phyloP scores from a whole-genome alignment of 2,329 filamentous ascomycete genomes.

The Sporothrix variecibatus region DNA sequence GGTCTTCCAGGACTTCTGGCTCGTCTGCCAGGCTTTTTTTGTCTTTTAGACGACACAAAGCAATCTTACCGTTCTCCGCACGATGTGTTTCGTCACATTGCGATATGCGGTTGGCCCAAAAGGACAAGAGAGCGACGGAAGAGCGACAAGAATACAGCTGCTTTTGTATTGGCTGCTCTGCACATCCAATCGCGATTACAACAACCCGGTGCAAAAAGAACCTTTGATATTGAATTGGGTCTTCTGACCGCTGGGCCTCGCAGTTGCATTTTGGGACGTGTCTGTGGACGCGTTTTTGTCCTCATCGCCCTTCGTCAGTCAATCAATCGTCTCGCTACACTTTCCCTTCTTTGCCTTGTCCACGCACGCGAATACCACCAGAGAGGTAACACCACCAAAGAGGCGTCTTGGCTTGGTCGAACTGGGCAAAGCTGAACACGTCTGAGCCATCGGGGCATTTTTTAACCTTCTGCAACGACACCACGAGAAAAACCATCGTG shows the following conservation, averaged over 20 bases:
- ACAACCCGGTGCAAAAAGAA: not conserved
- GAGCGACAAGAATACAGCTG: no score
- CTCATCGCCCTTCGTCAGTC: not conserved
- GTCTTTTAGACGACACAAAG: slow-evolving; percentile 9
- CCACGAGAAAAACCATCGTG: not conserved
- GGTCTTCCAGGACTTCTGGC: not conserved
- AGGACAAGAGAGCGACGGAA: not conserved
- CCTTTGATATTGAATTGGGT: not conserved
- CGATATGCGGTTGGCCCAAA: slow-evolving; percentile 5
- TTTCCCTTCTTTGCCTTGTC: not conserved
- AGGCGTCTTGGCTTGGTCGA: not conserved
- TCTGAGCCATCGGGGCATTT: not conserved
- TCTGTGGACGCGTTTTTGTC: not conserved
- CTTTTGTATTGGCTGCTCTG: no score
- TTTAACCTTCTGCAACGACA: not conserved
- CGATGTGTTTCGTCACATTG: slow-evolving; percentile 21
- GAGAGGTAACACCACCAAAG: not conserved
- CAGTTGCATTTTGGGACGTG: not conserved
- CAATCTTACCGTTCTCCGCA: slow-evolving; percentile 22
- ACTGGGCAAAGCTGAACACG: not conserved
- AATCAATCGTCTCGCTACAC: slow-evolving; percentile 3
- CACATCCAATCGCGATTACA: not conserved
- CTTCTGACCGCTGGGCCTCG: not conserved
- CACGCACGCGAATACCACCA: not conserved
- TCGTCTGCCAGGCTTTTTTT: slow-evolving; percentile 9